Percentiles rank a stretch among this genome's conserved stretches.
Conservation (phyloP, 148 eudicot species). For the Camellia lanceoleosa region DNA sequence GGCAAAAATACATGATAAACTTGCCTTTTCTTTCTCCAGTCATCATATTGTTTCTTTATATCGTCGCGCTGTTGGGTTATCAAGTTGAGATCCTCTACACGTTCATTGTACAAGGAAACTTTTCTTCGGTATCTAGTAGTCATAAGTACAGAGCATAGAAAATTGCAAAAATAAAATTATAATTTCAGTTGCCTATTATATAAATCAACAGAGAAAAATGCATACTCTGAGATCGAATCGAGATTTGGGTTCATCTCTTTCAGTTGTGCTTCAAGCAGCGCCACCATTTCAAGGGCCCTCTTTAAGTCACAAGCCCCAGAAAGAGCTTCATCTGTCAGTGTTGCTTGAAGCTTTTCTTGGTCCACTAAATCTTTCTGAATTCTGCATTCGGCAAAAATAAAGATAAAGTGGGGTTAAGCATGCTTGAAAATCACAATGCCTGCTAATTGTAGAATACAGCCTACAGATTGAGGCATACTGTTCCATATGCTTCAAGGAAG, state of each 20-base stretch:
- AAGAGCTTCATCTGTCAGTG: slow-evolving; percentile 69
- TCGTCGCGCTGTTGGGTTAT: slow-evolving; percentile 89
- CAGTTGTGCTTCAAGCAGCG: slow-evolving; percentile 82
- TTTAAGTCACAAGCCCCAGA: slow-evolving; percentile 55
- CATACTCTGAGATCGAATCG: slow-evolving; percentile 94
- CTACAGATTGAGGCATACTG: slow-evolving; percentile 51
- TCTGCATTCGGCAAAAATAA: slow-evolving; percentile 36
- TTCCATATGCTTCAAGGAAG: slow-evolving; percentile 72
- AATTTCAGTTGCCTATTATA: neutral
- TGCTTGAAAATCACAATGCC: neutral
- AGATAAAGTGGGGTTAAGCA: neutral
- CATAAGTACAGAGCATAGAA: slow-evolving; percentile 1
- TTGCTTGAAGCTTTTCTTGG: slow-evolving; percentile 71
- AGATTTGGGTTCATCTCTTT: slow-evolving; percentile 98
- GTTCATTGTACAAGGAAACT: slow-evolving; percentile 70
- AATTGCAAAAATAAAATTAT: neutral
- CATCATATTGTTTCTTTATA: slow-evolving; percentile 82
- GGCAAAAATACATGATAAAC: slow-evolving; percentile 14
- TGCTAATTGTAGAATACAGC: neutral
- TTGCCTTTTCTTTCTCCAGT: slow-evolving; percentile 89
- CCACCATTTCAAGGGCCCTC: slow-evolving; percentile 77
- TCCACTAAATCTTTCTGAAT: slow-evolving; percentile 85
- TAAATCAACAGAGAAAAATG: neutral
- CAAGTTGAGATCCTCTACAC: slow-evolving; percentile 77
- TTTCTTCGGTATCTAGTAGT: slow-evolving; percentile 67